Conservation (phyloP, 2,329 filamentous ascomycete species). For the Xylaria polymorpha region DNA sequence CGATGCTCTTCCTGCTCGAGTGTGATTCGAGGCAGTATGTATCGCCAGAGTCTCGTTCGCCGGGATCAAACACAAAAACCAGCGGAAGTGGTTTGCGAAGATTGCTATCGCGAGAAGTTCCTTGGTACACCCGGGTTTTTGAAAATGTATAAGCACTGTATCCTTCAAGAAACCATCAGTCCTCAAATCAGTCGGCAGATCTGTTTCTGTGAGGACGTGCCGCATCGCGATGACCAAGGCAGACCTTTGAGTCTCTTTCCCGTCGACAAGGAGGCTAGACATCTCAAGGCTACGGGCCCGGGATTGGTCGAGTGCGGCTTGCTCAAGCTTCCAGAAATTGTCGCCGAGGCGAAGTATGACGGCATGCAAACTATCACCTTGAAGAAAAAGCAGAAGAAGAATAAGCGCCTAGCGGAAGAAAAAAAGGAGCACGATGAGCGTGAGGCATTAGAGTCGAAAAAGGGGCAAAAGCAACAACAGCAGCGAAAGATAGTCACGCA, state of each 20-base stretch:
- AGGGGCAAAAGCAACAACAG: conserved; percentile 5
- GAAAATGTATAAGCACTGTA: conserved; percentile 23
- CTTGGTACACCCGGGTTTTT: neutral
- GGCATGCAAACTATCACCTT: conserved; percentile 22
- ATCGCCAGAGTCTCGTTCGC: conserved; percentile 1
- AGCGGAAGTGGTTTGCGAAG: conserved; percentile 11
- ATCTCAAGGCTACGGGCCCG: conserved; percentile 11
- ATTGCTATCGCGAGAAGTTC: conserved; percentile 23
- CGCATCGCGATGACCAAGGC: conserved; percentile 12
- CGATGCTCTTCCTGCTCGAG: conserved; percentile 21
- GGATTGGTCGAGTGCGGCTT: conserved; percentile 21
- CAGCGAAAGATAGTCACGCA: conserved; percentile 21
- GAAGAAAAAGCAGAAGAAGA: conserved; percentile 9
- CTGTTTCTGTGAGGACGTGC: conserved; percentile 20
- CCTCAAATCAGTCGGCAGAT: conserved; percentile 19
- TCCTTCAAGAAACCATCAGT: conserved; percentile 17
- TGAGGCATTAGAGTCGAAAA: conserved; percentile 6
- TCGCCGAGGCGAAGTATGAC: conserved; percentile 24
- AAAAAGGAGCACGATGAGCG: neutral
- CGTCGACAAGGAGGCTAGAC: conserved; percentile 3
- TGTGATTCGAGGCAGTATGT: conserved; percentile 25
- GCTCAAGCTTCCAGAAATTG: conserved; percentile 21
- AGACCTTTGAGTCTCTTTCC: conserved; percentile 20
- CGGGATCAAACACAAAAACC: neutral
- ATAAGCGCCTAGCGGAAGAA: conserved; percentile 9